Percentiles rank a stretch among this genome's conserved stretches.
Evolutionary conservation across 768 basidiomycete genomes (phyloP).

Genomic region (Kondoa subrosea): DNA sequence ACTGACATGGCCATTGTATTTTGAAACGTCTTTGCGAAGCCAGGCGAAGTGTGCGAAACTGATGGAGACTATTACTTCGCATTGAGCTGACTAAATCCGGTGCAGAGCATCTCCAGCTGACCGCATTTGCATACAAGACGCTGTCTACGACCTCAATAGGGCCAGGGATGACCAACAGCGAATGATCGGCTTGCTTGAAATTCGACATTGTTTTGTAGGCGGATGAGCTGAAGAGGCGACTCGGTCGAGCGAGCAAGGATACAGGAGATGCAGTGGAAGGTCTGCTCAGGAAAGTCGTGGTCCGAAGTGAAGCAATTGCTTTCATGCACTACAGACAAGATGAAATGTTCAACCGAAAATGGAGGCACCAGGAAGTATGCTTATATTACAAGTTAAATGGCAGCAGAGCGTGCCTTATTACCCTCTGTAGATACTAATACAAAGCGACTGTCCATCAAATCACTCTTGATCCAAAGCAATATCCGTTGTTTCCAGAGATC

Average conservation of each 20-base stretch:
- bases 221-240: background rate
- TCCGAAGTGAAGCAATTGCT: background rate
- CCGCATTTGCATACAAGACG: slow-evolving; percentile 85
- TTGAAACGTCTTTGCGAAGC: slow-evolving; percentile 73
- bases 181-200: background rate
- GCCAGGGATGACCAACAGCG: slow-evolving; percentile 27
- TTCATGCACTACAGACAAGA: background rate
- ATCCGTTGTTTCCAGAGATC: too few species aligned
- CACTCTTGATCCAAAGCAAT: too few species aligned
- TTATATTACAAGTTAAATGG: too few species aligned
- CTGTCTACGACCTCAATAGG: slow-evolving; percentile 50
- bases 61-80: slow-evolving; percentile 43
- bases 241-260: background rate
- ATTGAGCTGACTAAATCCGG: background rate
- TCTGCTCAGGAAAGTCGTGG: background rate
- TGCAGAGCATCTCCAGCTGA: slow-evolving; percentile 37
- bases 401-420: too few species aligned
- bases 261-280: background rate
- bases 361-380: too few species aligned
- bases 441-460: too few species aligned
- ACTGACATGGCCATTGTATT: slow-evolving; percentile 76
- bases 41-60: slow-evolving; percentile 51
- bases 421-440: too few species aligned
- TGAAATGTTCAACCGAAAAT: too few species aligned
- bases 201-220: background rate